These are phyloP conservation scores for Pseudoturritis turrita DNA, from an alignment of 345 rosid species.

Conservation along the genomic window DNA sequence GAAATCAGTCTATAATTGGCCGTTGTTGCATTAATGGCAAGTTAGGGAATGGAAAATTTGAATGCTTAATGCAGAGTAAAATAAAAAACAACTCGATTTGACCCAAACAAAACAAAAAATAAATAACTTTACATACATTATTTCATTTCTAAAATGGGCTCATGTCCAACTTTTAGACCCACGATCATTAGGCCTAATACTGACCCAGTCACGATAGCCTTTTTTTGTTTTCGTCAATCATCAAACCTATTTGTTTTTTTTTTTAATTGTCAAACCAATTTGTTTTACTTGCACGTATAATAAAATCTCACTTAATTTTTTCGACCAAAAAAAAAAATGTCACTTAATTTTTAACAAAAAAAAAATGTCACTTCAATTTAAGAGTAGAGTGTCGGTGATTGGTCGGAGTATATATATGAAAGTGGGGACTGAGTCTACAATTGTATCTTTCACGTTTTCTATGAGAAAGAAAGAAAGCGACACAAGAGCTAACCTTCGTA, in stretches of 20 bases:
- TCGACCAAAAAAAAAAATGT: too few species aligned
- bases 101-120: background rate
- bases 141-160: background rate
- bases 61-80: background rate
- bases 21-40: too few species aligned
- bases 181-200: background rate
- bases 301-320: too few species aligned
- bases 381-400: conserved; percentile 16
- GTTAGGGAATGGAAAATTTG: background rate
- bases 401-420: background rate
- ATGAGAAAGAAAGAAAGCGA: conserved; percentile 9
- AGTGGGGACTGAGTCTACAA: conserved; percentile 2
- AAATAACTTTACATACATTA: too few species aligned
- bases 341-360: too few species aligned
- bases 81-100: background rate
- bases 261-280: too few species aligned
- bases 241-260: too few species aligned
- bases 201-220: background rate
- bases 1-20: too few species aligned
- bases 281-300: background rate
- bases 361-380: too few species aligned
- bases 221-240: too few species aligned
- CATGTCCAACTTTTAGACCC: background rate
- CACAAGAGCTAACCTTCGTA: conserved; percentile 12
- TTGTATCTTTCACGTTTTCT: conserved; percentile 13